Conservation (phyloP, 345 rosid genomes). For the Eucalyptus cloeziana region DNA sequence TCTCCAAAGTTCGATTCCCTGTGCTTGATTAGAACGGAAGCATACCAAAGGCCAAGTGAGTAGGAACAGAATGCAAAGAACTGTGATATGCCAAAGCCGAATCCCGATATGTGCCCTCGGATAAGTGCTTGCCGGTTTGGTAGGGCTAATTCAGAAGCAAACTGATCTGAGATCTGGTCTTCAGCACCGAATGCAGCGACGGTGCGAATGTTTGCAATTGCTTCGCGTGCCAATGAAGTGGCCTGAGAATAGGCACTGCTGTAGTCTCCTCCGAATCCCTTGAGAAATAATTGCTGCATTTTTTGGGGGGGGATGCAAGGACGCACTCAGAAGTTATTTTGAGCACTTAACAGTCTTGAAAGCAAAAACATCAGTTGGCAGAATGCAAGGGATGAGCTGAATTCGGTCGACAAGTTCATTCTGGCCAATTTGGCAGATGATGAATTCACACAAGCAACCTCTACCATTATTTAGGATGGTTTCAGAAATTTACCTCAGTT, state of each 20-base stretch:
- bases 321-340: neutral
- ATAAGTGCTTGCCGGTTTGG: constrained; percentile 50
- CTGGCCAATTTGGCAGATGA: neutral
- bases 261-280: constrained; percentile 80
- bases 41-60: constrained; percentile 87
- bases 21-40: constrained; percentile 43
- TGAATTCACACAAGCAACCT: neutral
- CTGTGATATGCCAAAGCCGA: constrained; percentile 67
- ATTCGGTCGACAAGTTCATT: neutral
- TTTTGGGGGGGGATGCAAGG: neutral
- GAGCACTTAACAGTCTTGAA: neutral
- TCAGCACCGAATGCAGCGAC: constrained; percentile 71
- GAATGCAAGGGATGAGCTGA: neutral
- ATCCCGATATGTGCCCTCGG: constrained; percentile 71
- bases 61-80: constrained; percentile 47
- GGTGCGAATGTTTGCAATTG: constrained; percentile 55
- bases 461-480: neutral
- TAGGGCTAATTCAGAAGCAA: constrained; percentile 37
- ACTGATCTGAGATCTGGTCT: constrained; percentile 32
- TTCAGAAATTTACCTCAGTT: constrained; percentile 35
- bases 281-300: constrained; percentile 63
- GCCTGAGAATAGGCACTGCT: constrained; percentile 44
- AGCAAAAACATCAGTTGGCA: neutral
- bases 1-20: constrained; percentile 38
- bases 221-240: constrained; percentile 62